Evolutionary conservation across 2,329 filamentous ascomycete species (phyloP), one percentile per base, ranked within the genome.

Genomic region (Chrysoporthe deuterocubensis): DNA sequence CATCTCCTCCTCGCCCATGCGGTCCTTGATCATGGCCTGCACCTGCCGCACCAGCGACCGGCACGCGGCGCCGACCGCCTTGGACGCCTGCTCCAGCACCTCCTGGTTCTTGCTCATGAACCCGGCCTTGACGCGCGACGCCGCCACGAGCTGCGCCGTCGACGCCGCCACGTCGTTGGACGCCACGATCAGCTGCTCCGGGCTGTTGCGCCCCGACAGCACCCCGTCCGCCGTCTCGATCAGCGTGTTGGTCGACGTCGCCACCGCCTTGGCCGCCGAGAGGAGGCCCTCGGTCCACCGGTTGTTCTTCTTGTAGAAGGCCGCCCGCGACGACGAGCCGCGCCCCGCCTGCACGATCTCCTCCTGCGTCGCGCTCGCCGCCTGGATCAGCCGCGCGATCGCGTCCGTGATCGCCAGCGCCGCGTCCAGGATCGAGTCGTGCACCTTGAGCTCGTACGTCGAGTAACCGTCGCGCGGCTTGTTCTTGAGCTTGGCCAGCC

Each of bases 251-350:
- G 96, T 99, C 18, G 94, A 96, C 1, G 87, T 87, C 3, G 96
- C 96, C 21, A 99, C 96, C 0, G 96, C 96, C 82, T 99, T 99
- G 71, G 96, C 95, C 0, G 96, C 96, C 48, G 93, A 97, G 77
- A 99, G 97, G 69, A 99, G 89, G 60, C 96, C 96, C 77, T 99
- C 96, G 0, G 96, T 99, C 96, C 96, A 99, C 64, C 96, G 89
- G 82, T 98, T 99, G 87, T 99, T 97, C 85, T 98, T 98, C 87
- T 98, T 98, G 89, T 99, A 99, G 80, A 99, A 99, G 34, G 94
- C 94, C 1, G 94, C 96, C 67, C 90, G 88, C 57, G 93, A 96
- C 63, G 92, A 93, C 37, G 90, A 92, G 46, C 96, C 96, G 26
- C 92, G 90, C 8, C 96, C 96, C 71, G 97, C 93, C 72, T 94